A percentile compares a stretch with the other conserved stretches of the same genome.
Conservation (phyloP, 805 yeast species). For the Zygotorulaspora chibaensis region DNA sequence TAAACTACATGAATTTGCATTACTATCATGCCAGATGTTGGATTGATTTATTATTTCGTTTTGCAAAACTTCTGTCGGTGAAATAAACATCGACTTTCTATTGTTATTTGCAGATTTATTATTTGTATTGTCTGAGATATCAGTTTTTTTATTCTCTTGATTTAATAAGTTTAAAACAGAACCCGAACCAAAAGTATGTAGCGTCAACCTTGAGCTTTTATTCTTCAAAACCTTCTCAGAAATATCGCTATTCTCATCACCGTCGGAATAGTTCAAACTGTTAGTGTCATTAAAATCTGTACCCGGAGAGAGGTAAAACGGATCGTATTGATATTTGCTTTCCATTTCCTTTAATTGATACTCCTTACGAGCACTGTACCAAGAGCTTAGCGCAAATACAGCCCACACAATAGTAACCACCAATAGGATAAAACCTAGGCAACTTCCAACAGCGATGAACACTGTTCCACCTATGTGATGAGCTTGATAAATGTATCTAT, state of each 20-base stretch:
- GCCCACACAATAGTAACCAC: conserved; percentile 24
- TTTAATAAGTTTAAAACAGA: conserved; percentile 31
- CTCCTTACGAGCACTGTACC: conserved; percentile 30
- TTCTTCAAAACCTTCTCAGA: conserved; percentile 25
- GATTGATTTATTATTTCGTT: conserved; percentile 14
- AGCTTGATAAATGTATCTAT: conserved; percentile 53
- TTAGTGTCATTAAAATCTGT: conserved; percentile 20
- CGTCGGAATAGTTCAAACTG: conserved; percentile 18
- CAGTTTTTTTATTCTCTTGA: conserved; percentile 7
- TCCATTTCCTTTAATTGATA: conserved; percentile 19
- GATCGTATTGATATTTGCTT: conserved; percentile 20
- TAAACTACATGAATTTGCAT: conserved; percentile 5
- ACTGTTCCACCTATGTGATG: conserved; percentile 64
- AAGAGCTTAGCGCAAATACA: conserved; percentile 23
- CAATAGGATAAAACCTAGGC: conserved; percentile 50
- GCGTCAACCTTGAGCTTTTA: conserved; percentile 23
- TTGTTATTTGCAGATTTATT: conserved; percentile 17
- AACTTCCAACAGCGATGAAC: conserved; percentile 70
- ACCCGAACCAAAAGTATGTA: conserved; percentile 32
- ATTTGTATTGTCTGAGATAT: conserved; percentile 12
- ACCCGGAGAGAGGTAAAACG: conserved; percentile 13
- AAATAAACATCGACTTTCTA: conserved; percentile 47
- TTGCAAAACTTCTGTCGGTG: conserved; percentile 46
- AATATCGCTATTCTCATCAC: conserved; percentile 21
- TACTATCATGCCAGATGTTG: conserved; percentile 6